Percentiles rank a stretch among this genome's conserved stretches.
These are phyloP conservation scores for Fraxinus floribunda DNA, from an alignment of 305 asterid species.

Conservation along the genomic window DNA sequence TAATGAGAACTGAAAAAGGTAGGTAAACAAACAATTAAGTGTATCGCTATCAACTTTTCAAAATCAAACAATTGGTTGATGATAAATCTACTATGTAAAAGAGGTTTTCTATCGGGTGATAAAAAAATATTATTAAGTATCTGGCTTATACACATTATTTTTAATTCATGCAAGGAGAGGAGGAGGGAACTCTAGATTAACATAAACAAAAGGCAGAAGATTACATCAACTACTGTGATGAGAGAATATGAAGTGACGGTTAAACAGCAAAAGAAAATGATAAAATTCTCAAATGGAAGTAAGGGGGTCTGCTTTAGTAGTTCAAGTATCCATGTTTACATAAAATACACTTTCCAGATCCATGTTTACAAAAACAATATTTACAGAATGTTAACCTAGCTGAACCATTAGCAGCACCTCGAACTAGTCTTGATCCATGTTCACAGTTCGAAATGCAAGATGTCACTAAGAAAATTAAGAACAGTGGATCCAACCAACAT, in stretches of 20 bases:
- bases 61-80: not conserved
- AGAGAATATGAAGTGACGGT: not conserved
- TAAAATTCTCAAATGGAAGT: not conserved
- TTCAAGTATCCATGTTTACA: not conserved
- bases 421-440: not conserved
- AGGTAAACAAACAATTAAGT: not conserved
- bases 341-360: not conserved
- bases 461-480: not conserved
- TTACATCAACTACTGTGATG: not conserved
- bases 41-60: not conserved
- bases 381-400: not conserved
- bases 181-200: not conserved
- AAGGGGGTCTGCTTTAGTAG: not conserved
- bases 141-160: not conserved
- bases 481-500: not conserved
- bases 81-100: not conserved
- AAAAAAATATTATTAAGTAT: not conserved
- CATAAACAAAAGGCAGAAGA: not conserved
- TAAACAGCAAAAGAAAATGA: not conserved
- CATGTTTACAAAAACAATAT: not conserved
- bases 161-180: not conserved
- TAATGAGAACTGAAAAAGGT: not conserved
- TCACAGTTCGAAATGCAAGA: not conserved
- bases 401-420: not conserved
- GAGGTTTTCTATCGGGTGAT: not conserved